Evolutionary conservation across 768 basidiomycete species (phyloP).

Genomic region (Calocera cornea): DNA sequence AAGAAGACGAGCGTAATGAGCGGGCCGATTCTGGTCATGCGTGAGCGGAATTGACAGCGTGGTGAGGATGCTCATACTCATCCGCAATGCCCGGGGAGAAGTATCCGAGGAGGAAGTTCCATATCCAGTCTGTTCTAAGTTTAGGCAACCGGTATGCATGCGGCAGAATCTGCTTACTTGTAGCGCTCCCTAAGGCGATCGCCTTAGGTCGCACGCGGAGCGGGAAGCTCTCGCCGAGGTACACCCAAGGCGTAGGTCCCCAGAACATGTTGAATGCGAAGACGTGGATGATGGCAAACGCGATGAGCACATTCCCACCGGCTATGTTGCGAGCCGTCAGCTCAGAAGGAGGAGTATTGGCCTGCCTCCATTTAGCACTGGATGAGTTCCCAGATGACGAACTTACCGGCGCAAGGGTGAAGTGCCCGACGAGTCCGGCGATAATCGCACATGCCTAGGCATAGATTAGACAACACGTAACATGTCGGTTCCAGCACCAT

Average conservation of each 20-base stretch:
- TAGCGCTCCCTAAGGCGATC: slow-evolving; percentile 59
- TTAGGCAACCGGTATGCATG: slow-evolving; percentile 6
- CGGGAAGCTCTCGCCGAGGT: slow-evolving; percentile 69
- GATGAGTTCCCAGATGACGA: background rate
- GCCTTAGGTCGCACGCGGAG: slow-evolving; percentile 64
- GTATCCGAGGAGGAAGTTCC: slow-evolving; percentile 65
- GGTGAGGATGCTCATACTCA: slow-evolving; percentile 25
- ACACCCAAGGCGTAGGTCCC: slow-evolving; percentile 60
- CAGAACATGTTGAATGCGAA: slow-evolving; percentile 60
- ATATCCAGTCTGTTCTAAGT: slow-evolving; percentile 38
- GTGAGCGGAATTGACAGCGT: background rate
- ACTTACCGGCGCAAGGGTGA: slow-evolving; percentile 37
- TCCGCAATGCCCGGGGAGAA: slow-evolving; percentile 55
- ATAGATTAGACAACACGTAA: background rate
- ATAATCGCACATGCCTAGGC: slow-evolving; percentile 16
- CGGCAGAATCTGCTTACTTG: slow-evolving; percentile 26
- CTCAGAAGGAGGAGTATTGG: slow-evolving; percentile 32
- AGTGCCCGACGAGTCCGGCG: slow-evolving; percentile 60
- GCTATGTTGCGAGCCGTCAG: slow-evolving; percentile 44
- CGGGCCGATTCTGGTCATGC: slow-evolving; percentile 44
- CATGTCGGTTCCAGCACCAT: background rate
- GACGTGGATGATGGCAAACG: slow-evolving; percentile 67
- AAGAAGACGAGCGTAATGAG: slow-evolving; percentile 66
- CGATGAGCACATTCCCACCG: slow-evolving; percentile 54
- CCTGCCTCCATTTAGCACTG: background rate